A percentile compares a stretch with the other conserved stretches of the same genome.
Conservation (phyloP, 2,329 filamentous ascomycete genomes). For the Torrubiella hemipterigena region DNA sequence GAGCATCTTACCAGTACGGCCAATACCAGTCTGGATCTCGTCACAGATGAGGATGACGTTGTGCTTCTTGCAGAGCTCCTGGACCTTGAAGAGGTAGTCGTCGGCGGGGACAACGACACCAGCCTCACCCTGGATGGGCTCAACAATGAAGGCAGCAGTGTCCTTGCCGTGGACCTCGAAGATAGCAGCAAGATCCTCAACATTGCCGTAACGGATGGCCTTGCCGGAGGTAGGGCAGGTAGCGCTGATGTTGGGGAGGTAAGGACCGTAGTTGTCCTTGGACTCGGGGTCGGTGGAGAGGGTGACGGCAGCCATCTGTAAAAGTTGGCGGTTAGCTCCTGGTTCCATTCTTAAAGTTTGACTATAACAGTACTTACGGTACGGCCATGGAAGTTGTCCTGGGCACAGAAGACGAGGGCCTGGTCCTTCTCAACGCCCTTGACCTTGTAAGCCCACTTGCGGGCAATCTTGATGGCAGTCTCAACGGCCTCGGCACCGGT, state of each 20-base stretch:
- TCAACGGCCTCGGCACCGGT: slow-evolving; percentile 94
- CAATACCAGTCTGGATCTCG: slow-evolving; percentile 97
- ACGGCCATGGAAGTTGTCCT: slow-evolving; percentile 92
- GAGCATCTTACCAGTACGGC: slow-evolving; percentile 84
- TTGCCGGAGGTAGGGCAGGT: slow-evolving; percentile 61
- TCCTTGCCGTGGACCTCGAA: slow-evolving; percentile 72
- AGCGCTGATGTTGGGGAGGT: slow-evolving; percentile 79
- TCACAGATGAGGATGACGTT: slow-evolving; percentile 95
- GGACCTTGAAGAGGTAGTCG: slow-evolving; percentile 69
- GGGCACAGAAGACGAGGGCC: slow-evolving; percentile 72
- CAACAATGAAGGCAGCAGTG: slow-evolving; percentile 85
- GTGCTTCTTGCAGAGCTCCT: slow-evolving; percentile 83
- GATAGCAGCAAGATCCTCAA: slow-evolving; percentile 65
- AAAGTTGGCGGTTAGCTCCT: slow-evolving; percentile 2
- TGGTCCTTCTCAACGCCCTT: slow-evolving; percentile 79
- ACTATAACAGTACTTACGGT: slow-evolving; percentile 52
- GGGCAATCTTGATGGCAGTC: slow-evolving; percentile 88
- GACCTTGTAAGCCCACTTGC: slow-evolving; percentile 96
- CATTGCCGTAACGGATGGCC: slow-evolving; percentile 76
- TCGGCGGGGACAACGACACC: slow-evolving; percentile 92
- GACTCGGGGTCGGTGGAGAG: slow-evolving; percentile 94
- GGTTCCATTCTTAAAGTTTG: neutral
- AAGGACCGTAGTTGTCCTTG: slow-evolving; percentile 92
- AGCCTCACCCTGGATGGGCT: slow-evolving; percentile 95
- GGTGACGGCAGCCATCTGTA: slow-evolving; percentile 81